Conservation (phyloP, 345 rosid species). For the Iberis pinnata region DNA sequence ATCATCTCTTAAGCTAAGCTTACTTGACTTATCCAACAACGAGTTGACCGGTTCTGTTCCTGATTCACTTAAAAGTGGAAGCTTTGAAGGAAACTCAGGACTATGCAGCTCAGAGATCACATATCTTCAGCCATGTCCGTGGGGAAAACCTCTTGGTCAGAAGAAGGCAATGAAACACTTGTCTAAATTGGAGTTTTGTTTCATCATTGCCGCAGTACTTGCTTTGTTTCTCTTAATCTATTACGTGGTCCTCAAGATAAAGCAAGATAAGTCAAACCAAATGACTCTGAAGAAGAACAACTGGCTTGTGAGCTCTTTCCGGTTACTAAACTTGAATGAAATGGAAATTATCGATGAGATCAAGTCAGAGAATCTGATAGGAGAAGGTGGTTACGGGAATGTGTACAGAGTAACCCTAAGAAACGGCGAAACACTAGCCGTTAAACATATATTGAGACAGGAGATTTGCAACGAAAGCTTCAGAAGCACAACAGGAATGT, state of each 20-base stretch:
- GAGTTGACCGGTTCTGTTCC: conserved; percentile 58
- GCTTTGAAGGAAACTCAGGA: conserved; percentile 55
- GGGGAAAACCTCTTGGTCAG: conserved; percentile 17
- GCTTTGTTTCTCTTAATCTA: conserved; percentile 31
- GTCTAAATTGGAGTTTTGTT: conserved; percentile 33
- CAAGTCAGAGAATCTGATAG: conserved; percentile 65
- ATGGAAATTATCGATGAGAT: conserved; percentile 54
- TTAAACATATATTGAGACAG: conserved; percentile 63
- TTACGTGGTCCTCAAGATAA: conserved; percentile 35
- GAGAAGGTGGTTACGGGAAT: conserved; percentile 78
- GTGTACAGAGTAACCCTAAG: conserved; percentile 60
- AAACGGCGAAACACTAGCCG: conserved; percentile 61
- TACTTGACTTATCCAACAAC: conserved; percentile 73
- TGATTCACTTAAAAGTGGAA: conserved; percentile 36
- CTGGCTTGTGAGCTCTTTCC: conserved; percentile 68
- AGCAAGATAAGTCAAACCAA: conserved; percentile 25
- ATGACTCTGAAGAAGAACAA: conserved; percentile 32
- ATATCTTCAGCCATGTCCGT: conserved; percentile 38
- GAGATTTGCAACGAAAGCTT: conserved; percentile 22
- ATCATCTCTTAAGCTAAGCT: conserved; percentile 50
- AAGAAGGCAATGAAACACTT: conserved; percentile 26
- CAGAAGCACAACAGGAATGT: conserved; percentile 45
- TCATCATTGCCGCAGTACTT: conserved; percentile 34
- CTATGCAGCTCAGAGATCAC: conserved; percentile 48
- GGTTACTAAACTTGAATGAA: conserved; percentile 47